Evolutionary conservation across 495 filamentous ascomycete genomes (phyloP), one percentile per base, ranked within the genome.

Genomic region (Aspergillus sclerotiicarbonarius): DNA sequence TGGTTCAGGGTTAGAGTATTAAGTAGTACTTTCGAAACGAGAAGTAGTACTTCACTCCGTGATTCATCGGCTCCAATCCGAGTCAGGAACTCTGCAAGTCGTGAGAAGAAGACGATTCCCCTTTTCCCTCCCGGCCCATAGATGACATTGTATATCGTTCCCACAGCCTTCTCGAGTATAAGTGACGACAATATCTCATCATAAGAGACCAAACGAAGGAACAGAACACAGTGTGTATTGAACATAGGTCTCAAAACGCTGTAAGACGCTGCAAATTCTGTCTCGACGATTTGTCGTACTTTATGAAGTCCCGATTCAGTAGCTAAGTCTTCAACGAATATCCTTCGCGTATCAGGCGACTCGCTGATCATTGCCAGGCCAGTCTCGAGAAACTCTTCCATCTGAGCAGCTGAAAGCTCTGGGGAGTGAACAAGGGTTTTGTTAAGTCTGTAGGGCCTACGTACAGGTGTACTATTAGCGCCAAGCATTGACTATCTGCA

Each of bases 121-220:
- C 49, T 30, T 1, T 16, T 45, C 0, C 56, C 49, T 13, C 44
- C 16, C 1, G 25, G 49, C 15, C 56, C 56, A 13, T 60, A 60
- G 8, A 60, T 50, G 5, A 60, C 51, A 29, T 60, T 54, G 35
- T 60, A 60, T 18, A 54, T 54, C 4, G 57, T 60, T 15, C 57
- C 51, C 6, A 60, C 37, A 20, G 30, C 32, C 31, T 50, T 43
- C 41, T 60, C 57, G 6, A 60, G 33, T 1, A 21, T 31, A n/a
- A 60, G 57, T 1, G 57, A 60, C 6, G 20, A 47, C 19, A 51
- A 21, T 4, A 57, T 13, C 4, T 48, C 33, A 1, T 53, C 49
- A 33, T 57, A 18, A 37, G 59, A 48, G 15, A 61, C 47, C 9
- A 61, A 4, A 2, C 50, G 21, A 16, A 61, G 53, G 48, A 61